These are phyloP conservation scores for Coniosporium tulheliwenetii DNA, from an alignment of 2,329 filamentous ascomycete genomes.

Conservation along the genomic window DNA sequence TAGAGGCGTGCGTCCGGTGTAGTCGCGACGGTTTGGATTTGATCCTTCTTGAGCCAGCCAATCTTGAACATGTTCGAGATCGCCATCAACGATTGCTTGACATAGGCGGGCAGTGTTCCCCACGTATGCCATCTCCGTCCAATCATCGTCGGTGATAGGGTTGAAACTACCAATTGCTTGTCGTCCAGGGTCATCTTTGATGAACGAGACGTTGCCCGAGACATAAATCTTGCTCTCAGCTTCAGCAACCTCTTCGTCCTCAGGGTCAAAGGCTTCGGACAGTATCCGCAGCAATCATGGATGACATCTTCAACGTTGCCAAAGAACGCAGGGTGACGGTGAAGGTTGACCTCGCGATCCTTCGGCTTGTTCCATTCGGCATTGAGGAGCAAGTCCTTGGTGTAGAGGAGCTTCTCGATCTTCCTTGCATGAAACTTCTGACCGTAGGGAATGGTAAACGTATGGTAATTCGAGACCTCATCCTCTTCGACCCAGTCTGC, in stretches of 20 bases:
- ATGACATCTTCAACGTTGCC: constrained; percentile 60
- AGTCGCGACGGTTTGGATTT: constrained; percentile 59
- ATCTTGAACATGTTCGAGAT: constrained; percentile 52
- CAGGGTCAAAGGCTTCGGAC: constrained; percentile 52
- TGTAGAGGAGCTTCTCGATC: constrained; percentile 72
- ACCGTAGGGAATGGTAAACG: constrained; percentile 50
- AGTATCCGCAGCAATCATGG: constrained; percentile 67
- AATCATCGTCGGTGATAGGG: constrained; percentile 66
- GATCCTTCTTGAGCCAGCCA: constrained; percentile 54
- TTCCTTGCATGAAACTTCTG: constrained; percentile 39
- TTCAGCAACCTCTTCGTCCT: constrained; percentile 55
- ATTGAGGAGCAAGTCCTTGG: constrained; percentile 67
- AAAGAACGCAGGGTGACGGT: constrained; percentile 77
- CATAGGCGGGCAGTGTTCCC: constrained; percentile 64
- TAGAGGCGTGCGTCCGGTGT: constrained; percentile 63
- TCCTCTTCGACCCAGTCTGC: constrained; percentile 69
- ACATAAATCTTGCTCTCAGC: constrained; percentile 64
- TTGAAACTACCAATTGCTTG: constrained; percentile 63
- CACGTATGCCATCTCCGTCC: constrained; percentile 84
- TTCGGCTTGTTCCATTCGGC: constrained; percentile 73
- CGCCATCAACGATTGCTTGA: constrained; percentile 63
- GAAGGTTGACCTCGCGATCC: constrained; percentile 60
- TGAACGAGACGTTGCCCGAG: constrained; percentile 55
- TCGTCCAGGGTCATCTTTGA: constrained; percentile 68
- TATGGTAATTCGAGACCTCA: constrained; percentile 64